phyloP scores from a whole-genome alignment of 345 rosid species.

The Linum usitatissimum region DNA sequence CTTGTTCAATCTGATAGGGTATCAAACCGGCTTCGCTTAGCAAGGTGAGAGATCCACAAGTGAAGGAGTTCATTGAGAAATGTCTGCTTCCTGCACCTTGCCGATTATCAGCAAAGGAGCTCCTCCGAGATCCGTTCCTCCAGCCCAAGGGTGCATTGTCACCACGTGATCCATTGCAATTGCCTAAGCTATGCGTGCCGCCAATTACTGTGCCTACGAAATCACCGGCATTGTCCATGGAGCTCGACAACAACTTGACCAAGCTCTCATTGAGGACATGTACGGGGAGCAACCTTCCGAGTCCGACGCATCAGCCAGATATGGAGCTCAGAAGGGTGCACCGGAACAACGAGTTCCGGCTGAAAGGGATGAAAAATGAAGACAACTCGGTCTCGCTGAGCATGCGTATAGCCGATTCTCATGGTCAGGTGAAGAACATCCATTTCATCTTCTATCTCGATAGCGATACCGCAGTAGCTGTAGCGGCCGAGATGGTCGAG shows the following conservation, averaged over 20 bases:
- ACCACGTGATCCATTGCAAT: constrained; percentile 22
- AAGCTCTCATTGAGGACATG: neutral
- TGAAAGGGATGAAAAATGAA: constrained; percentile 4
- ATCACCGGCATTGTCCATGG: constrained; percentile 27
- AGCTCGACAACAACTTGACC: neutral
- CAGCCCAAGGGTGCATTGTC: neutral
- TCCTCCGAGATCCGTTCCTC: constrained; percentile 5
- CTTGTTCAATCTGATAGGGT: neutral
- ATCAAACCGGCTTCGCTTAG: constrained; percentile 7
- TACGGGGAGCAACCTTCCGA: constrained; percentile 3
- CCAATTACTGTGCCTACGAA: constrained; percentile 8
- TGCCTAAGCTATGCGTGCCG: neutral
- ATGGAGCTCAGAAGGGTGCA: constrained; percentile 2
- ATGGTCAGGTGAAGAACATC: constrained; percentile 6
- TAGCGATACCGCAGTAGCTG: constrained; percentile 10
- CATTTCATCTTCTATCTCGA: constrained; percentile 5
- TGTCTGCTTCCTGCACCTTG: constrained; percentile 4
- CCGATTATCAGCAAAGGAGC: constrained; percentile 6
- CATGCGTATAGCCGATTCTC: constrained; percentile 7
- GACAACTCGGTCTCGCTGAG: constrained; percentile 7
- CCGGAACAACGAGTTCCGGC: constrained; percentile 2
- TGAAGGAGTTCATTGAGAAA: constrained; percentile 6
- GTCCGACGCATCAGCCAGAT: neutral
- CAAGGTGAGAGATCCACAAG: constrained; percentile 6
- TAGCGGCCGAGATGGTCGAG: constrained; percentile 9